Evolutionary conservation across 257 asterid species (phyloP).

Genomic region (Capsicum baccatum): DNA sequence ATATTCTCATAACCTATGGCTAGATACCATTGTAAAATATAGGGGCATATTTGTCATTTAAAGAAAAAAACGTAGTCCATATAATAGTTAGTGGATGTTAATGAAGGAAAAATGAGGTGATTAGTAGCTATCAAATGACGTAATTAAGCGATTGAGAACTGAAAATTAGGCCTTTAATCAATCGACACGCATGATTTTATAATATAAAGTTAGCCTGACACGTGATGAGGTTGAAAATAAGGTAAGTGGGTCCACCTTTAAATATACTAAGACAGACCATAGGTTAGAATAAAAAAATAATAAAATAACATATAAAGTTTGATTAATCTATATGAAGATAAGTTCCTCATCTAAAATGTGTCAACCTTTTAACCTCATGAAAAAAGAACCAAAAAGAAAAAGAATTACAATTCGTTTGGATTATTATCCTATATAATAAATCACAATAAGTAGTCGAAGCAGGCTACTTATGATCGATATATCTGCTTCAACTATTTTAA

Average conservation of each 20-base stretch:
- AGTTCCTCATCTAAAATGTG: slow-evolving; percentile 9
- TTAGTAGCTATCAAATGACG: slow-evolving; percentile 27
- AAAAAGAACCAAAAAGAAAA: not conserved
- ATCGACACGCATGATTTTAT: slow-evolving; percentile 43
- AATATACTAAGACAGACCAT: slow-evolving; percentile 10
- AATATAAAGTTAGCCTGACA: slow-evolving; percentile 26
- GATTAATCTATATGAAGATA: slow-evolving; percentile 16
- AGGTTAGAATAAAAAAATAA: not conserved
- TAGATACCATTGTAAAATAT: not conserved
- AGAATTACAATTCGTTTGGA: not conserved
- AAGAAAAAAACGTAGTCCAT: not conserved
- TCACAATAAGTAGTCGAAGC: too few species aligned
- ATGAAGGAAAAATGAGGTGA: slow-evolving; percentile 12
- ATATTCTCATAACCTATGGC: not conserved
- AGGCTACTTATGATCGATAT: too few species aligned
- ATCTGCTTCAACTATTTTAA: too few species aligned
- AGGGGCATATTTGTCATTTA: not conserved
- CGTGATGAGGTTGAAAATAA: slow-evolving; percentile 36
- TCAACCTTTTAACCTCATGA: not conserved
- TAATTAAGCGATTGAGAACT: slow-evolving; percentile 31
- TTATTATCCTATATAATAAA: too few species aligned
- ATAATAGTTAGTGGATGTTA: not conserved
- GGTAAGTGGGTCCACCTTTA: slow-evolving; percentile 38
- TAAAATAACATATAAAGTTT: not conserved
- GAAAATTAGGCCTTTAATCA: slow-evolving; percentile 38